Percentiles rank a stretch among this genome's conserved stretches.
phyloP scores from a whole-genome alignment of 768 basidiomycete species.

The Mycena maculata region DNA sequence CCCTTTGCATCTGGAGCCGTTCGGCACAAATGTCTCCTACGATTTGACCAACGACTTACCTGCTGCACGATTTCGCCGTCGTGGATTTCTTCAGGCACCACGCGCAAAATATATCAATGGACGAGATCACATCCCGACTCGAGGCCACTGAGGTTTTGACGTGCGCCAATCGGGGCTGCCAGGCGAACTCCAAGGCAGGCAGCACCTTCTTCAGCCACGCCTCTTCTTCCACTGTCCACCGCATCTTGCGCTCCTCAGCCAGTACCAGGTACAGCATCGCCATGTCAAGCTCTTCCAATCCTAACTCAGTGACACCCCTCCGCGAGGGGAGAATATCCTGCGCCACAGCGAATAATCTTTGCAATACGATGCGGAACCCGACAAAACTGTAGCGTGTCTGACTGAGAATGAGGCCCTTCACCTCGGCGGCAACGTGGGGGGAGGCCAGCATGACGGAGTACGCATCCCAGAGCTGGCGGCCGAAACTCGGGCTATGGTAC shows the following conservation, averaged over 20 bases:
- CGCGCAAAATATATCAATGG: conserved; percentile 10
- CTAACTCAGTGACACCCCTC: neutral
- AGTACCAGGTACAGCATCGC: neutral
- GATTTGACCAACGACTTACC: neutral
- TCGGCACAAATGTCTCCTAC: neutral
- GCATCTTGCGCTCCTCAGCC: conserved; percentile 12
- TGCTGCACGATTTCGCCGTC: conserved; percentile 15
- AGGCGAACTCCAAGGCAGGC: neutral
- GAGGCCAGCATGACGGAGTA: conserved; percentile 18
- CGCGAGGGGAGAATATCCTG: neutral
- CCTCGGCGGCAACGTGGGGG: conserved; percentile 8
- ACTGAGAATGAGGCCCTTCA: conserved; percentile 13
- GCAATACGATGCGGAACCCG: conserved; percentile 8
- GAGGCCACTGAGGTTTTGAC: conserved; percentile 10
- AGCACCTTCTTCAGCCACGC: conserved; percentile 14
- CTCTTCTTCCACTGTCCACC: conserved; percentile 14
- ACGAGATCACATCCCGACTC: neutral
- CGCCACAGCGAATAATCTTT: conserved; percentile 1
- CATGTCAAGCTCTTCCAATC: neutral
- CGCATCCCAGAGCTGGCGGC: conserved; percentile 11
- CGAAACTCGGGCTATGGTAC: conserved; percentile 3
- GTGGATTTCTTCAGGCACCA: conserved; percentile 14
- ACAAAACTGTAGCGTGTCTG: conserved; percentile 20
- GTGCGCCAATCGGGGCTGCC: neutral
- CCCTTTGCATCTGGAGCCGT: conserved; percentile 12